Conservation (phyloP, 2,329 filamentous ascomycete species). For the Stagonosporopsis cucurbitacearum region DNA sequence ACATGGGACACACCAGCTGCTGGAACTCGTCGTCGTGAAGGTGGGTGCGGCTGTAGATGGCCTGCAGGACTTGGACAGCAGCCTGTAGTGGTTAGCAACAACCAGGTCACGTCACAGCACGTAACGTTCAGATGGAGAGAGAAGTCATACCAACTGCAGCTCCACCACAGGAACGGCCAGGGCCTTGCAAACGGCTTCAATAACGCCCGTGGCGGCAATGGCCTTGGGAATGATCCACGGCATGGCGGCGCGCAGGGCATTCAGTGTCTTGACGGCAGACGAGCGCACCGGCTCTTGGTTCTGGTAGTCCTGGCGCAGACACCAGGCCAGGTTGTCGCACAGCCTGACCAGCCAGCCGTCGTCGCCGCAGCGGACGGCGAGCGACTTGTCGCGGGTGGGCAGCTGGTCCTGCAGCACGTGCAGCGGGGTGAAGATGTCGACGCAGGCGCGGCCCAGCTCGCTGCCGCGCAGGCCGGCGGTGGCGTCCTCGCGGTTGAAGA, state of each 20-base stretch:
- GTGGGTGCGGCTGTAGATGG: constrained; percentile 75
- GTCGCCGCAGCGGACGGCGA: constrained; percentile 74
- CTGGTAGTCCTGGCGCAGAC: constrained; percentile 69
- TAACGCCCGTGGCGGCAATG: constrained; percentile 62
- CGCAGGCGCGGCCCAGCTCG: constrained; percentile 83
- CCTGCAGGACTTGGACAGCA: constrained; percentile 81
- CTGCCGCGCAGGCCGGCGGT: constrained; percentile 83
- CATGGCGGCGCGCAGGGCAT: constrained; percentile 78
- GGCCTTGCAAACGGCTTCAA: constrained; percentile 49
- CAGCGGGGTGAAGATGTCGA: constrained; percentile 90
- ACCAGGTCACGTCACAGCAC: too few relatives aligned
- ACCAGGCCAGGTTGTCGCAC: constrained; percentile 75
- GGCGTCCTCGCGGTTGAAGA: constrained; percentile 89
- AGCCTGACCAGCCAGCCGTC: constrained; percentile 89
- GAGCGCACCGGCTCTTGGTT: constrained; percentile 70
- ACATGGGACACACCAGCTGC: constrained; percentile 80
- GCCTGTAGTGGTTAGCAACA: constrained; percentile 40
- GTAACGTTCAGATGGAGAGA: not conserved
- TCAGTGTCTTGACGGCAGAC: constrained; percentile 78
- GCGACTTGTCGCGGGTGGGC: constrained; percentile 71
- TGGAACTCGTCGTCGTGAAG: constrained; percentile 80
- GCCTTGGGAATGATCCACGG: constrained; percentile 88
- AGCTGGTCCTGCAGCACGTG: constrained; percentile 77
- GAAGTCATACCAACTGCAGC: constrained; percentile 42
- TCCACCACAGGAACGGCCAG: constrained; percentile 46